These are phyloP conservation scores for Begonia peltatifolia DNA, from an alignment of 306 rosid species.

Conservation along the genomic window DNA sequence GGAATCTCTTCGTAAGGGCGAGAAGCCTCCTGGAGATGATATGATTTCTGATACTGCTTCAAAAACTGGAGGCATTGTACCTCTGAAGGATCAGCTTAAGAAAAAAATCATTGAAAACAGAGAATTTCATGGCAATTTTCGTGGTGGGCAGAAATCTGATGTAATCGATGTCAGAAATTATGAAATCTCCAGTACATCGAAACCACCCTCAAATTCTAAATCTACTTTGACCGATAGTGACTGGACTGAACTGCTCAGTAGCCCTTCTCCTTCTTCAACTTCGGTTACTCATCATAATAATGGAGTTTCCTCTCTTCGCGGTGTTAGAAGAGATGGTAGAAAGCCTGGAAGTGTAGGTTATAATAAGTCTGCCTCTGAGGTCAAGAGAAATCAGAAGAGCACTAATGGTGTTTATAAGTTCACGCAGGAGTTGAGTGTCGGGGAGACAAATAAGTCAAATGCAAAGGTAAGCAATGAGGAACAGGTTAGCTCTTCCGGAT, in stretches of 20 bases:
- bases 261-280: constrained; percentile 28
- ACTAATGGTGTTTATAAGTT: constrained; percentile 18
- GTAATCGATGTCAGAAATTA: constrained; percentile 12
- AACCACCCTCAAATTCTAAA: constrained; percentile 28
- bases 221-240: constrained; percentile 50
- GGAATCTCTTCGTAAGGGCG: constrained; percentile 74
- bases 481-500: constrained; percentile 38
- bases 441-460: constrained; percentile 35
- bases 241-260: constrained; percentile 82
- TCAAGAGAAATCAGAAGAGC: constrained; percentile 34
- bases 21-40: constrained; percentile 34
- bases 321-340: constrained; percentile 38
- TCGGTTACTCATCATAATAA: constrained; percentile 25
- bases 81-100: constrained; percentile 77
- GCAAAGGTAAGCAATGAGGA: constrained; percentile 48
- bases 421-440: constrained; percentile 12
- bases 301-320: constrained; percentile 26
- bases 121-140: constrained; percentile 44
- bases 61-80: constrained; percentile 31
- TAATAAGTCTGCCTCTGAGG: constrained; percentile 21
- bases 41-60: constrained; percentile 26
- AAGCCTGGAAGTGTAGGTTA: constrained; percentile 28
- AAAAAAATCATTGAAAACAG: constrained; percentile 36
- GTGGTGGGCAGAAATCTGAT: constrained; percentile 35
- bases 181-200: constrained; percentile 26